Base-by-base conservation (phyloP, 2,329 filamentous ascomycete genomes). In the Dactylellina haptotyla region DNA sequence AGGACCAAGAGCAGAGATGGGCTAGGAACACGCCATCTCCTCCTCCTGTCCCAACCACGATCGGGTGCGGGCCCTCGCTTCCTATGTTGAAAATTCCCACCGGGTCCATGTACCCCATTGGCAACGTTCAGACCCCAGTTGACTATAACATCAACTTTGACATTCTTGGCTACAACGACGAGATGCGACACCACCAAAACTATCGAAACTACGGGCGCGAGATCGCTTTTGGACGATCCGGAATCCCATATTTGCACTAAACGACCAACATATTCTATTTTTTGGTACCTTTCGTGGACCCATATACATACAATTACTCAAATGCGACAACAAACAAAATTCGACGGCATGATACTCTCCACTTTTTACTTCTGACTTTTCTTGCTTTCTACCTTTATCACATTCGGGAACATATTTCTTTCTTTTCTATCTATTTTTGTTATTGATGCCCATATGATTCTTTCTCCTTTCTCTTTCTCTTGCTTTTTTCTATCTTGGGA, bases 161-260 rank as follows among this genome's bases (percentile, higher is more conserved):
- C 28, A 3, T 14, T 4, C 14, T 39, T 23, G 30, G 26, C n/a
- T 20, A 57, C 41, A 18, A 51, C n/a, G 20, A 45, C 46, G 18
- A 56, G 10, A 28, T 61, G 37, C 23, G 54, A 56, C 8, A 41
- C 41, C 41, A 46, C 2, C n/a, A 46, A 4, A n/a, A 41, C 37
- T 16, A 46, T 9, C 67, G 23, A 10, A 58, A 62, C 18, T 73
- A 73, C 28, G 61, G 54, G 3, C 20, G 65, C n/a, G 59, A 54
- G 1, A 28, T 63, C 9, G 37, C 23, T 3, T 10, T 57, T n/a
- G 51, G 50, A 12, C 34, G 30, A 30, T 6, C 14, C 6, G 53
- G 25, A 1, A 50, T 50, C 14, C 46, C 46, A 28, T 50, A 50
- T 30, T 26, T 50, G 2, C 46, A 50, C 18, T 50, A 12, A 50